A percentile compares a stretch with the other conserved stretches of the same genome.
Conservation (phyloP, 1,139 yeast species). For the Lodderomyces pseudojiufengensis region DNA sequence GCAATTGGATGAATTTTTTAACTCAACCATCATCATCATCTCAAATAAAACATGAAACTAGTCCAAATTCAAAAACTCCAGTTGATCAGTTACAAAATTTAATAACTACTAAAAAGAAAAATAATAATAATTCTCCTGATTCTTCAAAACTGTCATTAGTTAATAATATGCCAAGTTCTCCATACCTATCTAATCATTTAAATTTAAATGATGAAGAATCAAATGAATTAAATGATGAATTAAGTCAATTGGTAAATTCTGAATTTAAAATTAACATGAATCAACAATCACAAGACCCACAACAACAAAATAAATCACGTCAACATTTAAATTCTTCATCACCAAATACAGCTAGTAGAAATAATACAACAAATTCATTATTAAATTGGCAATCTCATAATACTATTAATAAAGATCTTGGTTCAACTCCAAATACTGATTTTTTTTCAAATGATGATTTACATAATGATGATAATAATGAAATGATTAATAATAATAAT, state of each 20-base stretch:
- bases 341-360: constrained; percentile 34
- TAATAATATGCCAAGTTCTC: constrained; percentile 46
- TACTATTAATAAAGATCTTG: constrained; percentile 17
- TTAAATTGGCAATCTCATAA: constrained; percentile 25
- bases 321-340: constrained; percentile 9
- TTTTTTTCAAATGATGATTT: constrained; percentile 27
- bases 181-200: constrained; percentile 15
- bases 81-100: constrained; percentile 17
- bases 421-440: constrained; percentile 34
- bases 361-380: constrained; percentile 34
- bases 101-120: constrained; percentile 16
- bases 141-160: constrained; percentile 21
- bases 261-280: constrained; percentile 7
- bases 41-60: constrained; percentile 40
- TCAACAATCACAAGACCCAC: too few species aligned
- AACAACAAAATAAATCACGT: too few species aligned
- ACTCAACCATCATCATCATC: constrained; percentile 44
- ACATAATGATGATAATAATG: too few species aligned
- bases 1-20: constrained; percentile 40
- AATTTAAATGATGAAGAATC: constrained; percentile 5
- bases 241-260: constrained; percentile 8
- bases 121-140: constrained; percentile 11
- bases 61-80: constrained; percentile 40
- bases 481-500: too few species aligned
- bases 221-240: constrained; percentile 11